phyloP scores from a whole-genome alignment of 257 asterid genomes.

The Asclepias syriaca region DNA sequence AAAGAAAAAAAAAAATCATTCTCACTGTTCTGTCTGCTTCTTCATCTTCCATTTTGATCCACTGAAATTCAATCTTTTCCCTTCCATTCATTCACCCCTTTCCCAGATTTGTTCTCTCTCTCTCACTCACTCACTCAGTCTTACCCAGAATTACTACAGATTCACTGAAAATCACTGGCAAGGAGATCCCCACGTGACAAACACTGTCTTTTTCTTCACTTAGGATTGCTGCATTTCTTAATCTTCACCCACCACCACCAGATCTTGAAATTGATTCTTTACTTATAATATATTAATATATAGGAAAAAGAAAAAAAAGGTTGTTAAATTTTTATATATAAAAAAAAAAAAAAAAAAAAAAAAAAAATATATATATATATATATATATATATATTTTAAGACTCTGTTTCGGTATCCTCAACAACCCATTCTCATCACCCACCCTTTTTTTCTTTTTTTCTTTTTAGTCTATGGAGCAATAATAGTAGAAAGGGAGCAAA shows the following conservation, averaged over 20 bases:
- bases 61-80: slow-evolving; percentile 65
- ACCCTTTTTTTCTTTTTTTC: slow-evolving; percentile 10
- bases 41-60: slow-evolving; percentile 40
- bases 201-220: slow-evolving; percentile 37
- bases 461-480: slow-evolving; percentile 23
- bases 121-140: not conserved
- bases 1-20: too few relatives aligned
- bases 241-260: slow-evolving; percentile 41
- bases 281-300: not conserved
- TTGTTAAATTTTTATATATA: not conserved
- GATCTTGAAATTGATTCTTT: slow-evolving; percentile 34
- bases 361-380: too few relatives aligned
- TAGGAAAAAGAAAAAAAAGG: not conserved
- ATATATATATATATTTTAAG: slow-evolving; percentile 1
- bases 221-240: slow-evolving; percentile 22
- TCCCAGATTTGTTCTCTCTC: slow-evolving; percentile 17
- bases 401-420: slow-evolving; percentile 22
- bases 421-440: slow-evolving; percentile 52
- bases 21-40: not conserved
- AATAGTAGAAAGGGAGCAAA: not conserved
- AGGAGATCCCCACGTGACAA: slow-evolving; percentile 24
- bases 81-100: slow-evolving; percentile 50
- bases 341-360: too few relatives aligned
- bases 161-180: slow-evolving; percentile 27
- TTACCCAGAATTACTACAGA: slow-evolving; percentile 3